Evolutionary conservation across 495 filamentous ascomycete genomes (phyloP).

Genomic region (Tetracladium marchalianum): DNA sequence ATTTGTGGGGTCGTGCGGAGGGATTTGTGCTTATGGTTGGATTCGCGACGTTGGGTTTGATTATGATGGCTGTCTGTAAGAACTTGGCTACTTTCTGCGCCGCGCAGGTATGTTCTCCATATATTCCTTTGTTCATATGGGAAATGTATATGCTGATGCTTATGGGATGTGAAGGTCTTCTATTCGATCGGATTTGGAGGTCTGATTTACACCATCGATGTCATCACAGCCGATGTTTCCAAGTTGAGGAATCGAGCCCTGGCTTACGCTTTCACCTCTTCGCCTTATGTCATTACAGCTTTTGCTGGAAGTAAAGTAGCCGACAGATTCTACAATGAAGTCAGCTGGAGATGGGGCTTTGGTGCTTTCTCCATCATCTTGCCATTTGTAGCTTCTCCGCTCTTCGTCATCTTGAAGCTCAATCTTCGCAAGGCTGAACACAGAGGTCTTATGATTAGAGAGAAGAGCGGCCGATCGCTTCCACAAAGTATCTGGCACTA

Average conservation of each 20-base stretch:
- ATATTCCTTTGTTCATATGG: constrained; percentile 32
- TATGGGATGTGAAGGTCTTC: constrained; percentile 28
- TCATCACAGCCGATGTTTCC: constrained; percentile 52
- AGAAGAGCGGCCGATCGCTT: constrained; percentile 34
- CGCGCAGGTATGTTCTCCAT: constrained; percentile 29
- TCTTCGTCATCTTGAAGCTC: constrained; percentile 33
- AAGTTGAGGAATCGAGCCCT: constrained; percentile 46
- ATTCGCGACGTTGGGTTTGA: constrained; percentile 33
- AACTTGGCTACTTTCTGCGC: constrained; percentile 38
- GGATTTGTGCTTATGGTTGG: constrained; percentile 30
- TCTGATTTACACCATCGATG: constrained; percentile 41
- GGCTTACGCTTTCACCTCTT: constrained; percentile 43
- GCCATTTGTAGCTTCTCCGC: constrained; percentile 23
- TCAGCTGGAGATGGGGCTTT: constrained; percentile 49
- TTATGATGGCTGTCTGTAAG: constrained; percentile 43
- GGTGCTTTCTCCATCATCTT: constrained; percentile 36
- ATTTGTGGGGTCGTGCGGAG: constrained; percentile 37
- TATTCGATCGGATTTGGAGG: constrained; percentile 46
- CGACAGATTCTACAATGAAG: constrained; percentile 24
- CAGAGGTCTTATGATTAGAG: constrained; percentile 35
- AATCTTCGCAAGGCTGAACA: constrained; percentile 49
- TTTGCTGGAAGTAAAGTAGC: constrained; percentile 29
- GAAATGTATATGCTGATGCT: background rate
- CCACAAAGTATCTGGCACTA: constrained; percentile 42
- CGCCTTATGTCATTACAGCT: constrained; percentile 50